Conservation (phyloP, 306 rosid species). For the Rosa multiflora region DNA sequence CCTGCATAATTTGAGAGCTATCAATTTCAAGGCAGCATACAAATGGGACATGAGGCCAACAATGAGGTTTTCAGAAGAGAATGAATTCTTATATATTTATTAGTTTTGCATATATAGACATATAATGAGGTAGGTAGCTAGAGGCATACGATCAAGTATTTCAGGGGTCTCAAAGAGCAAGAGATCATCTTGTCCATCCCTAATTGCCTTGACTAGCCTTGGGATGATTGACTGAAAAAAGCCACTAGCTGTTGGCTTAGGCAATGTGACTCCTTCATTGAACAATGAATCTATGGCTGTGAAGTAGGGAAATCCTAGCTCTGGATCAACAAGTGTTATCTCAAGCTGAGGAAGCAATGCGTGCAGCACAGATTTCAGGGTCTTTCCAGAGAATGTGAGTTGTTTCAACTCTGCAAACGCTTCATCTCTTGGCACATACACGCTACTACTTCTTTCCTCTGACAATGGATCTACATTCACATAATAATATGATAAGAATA, state of each 20-base stretch:
- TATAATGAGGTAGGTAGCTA: not conserved
- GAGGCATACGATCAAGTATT: slow-evolving; percentile 29
- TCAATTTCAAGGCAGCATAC: not conserved
- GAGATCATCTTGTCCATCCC: slow-evolving; percentile 19
- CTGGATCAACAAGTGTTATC: slow-evolving; percentile 9
- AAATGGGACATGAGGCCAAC: not conserved
- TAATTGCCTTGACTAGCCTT: slow-evolving; percentile 33
- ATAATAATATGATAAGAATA: not conserved
- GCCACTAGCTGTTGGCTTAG: slow-evolving; percentile 15
- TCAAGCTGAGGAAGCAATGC: slow-evolving; percentile 31
- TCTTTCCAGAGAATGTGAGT: slow-evolving; percentile 17
- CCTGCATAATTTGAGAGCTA: slow-evolving; percentile 20
- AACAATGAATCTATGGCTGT: slow-evolving; percentile 43
- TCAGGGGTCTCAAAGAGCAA: slow-evolving; percentile 42
- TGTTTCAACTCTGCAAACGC: slow-evolving; percentile 41
- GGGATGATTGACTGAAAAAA: slow-evolving; percentile 30
- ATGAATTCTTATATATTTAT: too few species aligned
- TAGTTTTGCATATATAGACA: not conserved
- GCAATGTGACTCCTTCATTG: slow-evolving; percentile 29
- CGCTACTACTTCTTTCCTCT: slow-evolving; percentile 29
- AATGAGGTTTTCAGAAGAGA: not conserved
- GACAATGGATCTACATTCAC: slow-evolving; percentile 33
- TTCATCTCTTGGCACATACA: slow-evolving; percentile 48
- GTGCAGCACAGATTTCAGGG: slow-evolving; percentile 28
- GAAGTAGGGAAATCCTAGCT: slow-evolving; percentile 41